Evolutionary conservation across 805 yeast genomes (phyloP).

Genomic region (Zygosaccharomyces kombuchaensis): DNA sequence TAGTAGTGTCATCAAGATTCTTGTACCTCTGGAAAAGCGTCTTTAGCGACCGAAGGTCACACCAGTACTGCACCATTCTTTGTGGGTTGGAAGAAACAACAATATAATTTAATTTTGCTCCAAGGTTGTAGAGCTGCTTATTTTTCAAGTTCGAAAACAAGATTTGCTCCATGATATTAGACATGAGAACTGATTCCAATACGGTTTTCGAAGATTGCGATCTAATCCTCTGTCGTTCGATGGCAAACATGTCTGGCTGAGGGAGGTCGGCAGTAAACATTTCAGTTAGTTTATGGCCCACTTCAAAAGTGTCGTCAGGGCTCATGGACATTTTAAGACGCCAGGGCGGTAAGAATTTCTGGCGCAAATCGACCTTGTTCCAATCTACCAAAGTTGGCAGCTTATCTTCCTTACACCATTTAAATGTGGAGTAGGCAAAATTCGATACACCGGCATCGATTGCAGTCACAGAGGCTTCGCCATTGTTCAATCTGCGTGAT

Average conservation of each 20-base stretch:
- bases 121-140: constrained; percentile 2
- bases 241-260: constrained; percentile 41
- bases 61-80: constrained; percentile 30
- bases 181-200: constrained; percentile 47
- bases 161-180: constrained; percentile 48
- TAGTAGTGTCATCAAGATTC: not conserved
- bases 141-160: constrained; percentile 19
- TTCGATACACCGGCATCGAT: constrained; percentile 39
- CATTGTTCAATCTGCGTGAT: constrained; percentile 8
- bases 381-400: constrained; percentile 33
- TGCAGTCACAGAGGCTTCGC: constrained; percentile 27
- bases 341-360: constrained; percentile 11
- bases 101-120: constrained; percentile 8
- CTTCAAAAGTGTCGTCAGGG: constrained; percentile 25
- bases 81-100: constrained; percentile 29
- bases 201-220: constrained; percentile 44
- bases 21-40: not conserved
- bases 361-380: constrained; percentile 34
- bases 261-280: constrained; percentile 18
- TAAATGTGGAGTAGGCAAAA: constrained; percentile 32
- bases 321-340: constrained; percentile 17
- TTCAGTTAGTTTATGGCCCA: constrained; percentile 27
- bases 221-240: constrained; percentile 57
- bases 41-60: constrained; percentile 9
- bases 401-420: constrained; percentile 21